A percentile compares a stretch with the other conserved stretches of the same genome.
These are phyloP conservation scores for Leccinum rimulosum DNA, from an alignment of 768 basidiomycete species.

Conservation along the genomic window DNA sequence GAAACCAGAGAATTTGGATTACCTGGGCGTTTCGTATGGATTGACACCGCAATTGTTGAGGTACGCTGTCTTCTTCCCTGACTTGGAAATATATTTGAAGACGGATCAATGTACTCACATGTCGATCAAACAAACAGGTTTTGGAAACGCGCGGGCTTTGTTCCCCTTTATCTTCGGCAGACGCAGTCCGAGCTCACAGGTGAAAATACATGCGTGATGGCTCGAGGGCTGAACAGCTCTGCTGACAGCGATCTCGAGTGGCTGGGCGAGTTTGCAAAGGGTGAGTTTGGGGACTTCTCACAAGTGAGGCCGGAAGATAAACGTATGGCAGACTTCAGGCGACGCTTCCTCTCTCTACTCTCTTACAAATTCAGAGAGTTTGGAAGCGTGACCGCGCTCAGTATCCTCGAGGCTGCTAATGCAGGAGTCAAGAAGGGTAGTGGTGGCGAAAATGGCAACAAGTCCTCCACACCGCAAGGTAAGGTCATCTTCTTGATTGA, in stretches of 20 bases:
- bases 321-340: slow-evolving; percentile 74
- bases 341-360: slow-evolving; percentile 82
- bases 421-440: slow-evolving; percentile 47
- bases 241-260: slow-evolving; percentile 66
- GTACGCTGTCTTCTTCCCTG: slow-evolving; percentile 33
- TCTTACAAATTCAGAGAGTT: slow-evolving; percentile 97
- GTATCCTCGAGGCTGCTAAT: slow-evolving; percentile 84
- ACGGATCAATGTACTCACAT: background rate
- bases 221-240: slow-evolving; percentile 75
- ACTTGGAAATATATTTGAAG: too few species aligned
- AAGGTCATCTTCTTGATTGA: slow-evolving; percentile 6
- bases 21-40: slow-evolving; percentile 95
- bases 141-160: slow-evolving; percentile 93
- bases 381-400: slow-evolving; percentile 80
- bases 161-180: slow-evolving; percentile 91
- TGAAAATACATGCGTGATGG: slow-evolving; percentile 96
- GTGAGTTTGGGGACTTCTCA: slow-evolving; percentile 35
- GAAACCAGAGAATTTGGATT: slow-evolving; percentile 88
- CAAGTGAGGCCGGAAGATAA: background rate
- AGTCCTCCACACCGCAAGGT: slow-evolving; percentile 18
- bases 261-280: slow-evolving; percentile 86
- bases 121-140: slow-evolving; percentile 48
- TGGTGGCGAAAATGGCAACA: slow-evolving; percentile 35
- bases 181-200: slow-evolving; percentile 94
- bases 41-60: slow-evolving; percentile 81